Base-by-base conservation (phyloP, 257 asterid genomes). In the Prunella vulgaris region DNA sequence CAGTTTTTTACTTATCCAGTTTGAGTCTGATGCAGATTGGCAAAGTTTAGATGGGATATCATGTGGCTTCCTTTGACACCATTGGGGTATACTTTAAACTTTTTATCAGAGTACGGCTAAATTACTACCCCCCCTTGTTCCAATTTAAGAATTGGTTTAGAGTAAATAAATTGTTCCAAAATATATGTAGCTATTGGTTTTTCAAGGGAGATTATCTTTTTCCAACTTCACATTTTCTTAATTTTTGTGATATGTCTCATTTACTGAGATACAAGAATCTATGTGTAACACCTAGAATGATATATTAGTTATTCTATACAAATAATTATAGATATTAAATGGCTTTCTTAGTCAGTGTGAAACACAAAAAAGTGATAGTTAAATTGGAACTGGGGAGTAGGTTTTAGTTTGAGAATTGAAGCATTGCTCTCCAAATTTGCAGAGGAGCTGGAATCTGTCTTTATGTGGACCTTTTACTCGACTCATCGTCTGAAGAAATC, bases 1-100 rank as follows among this genome's bases (percentile, higher is more conserved):
- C 64, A 42, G 27, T 62, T 30, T 62, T 30, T 69, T 63, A 15
- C 73, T 69, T 30, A 60, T 40, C 70, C 37, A 1, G 7, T 52
- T 58, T 13, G 38, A 59, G 71, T 44, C 30, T 72, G 35, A 7
- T 79, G 82, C 95, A 92, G 98, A 71, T 84, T 93, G 90, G 77
- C 96, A 28, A 86, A 79, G 86, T 93, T 88, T 71, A 87, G 95
- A 71, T 88, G 98, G 97, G 96, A 93, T 66, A 69, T 83, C 60
- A 21, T 86, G 30, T 93, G 98, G 98, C 87, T 93, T 81, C 93
- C 96, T 58, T 48, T 86, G n/a, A 82, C 90, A 18, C 96, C 98
- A 44, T 73, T 93, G 58, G 81, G 96, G 98, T 92, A 78, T 67
- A 64, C 64, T 70, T 69, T 60, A 17, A 8, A 73, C 48, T 37